These are phyloP conservation scores for Diaporthe eres DNA, from an alignment of 2,329 filamentous ascomycete species.

Conservation along the genomic window DNA sequence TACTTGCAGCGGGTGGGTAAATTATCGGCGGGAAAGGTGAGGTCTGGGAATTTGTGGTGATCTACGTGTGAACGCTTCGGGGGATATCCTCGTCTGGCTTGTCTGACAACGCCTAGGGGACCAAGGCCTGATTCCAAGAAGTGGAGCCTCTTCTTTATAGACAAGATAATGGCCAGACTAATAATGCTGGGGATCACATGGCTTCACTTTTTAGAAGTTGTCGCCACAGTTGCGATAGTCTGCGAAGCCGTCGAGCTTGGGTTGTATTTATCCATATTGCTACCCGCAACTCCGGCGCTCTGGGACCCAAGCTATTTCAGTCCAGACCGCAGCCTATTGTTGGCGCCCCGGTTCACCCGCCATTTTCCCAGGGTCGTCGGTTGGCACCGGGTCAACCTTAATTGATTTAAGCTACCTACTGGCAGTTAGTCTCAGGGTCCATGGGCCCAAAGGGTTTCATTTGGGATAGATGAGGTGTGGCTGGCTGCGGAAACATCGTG, in stretches of 20 bases:
- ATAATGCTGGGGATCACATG: not conserved
- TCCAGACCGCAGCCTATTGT: slow-evolving; percentile 34
- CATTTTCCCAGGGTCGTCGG: not conserved
- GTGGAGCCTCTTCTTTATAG: not conserved
- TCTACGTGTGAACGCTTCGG: not conserved
- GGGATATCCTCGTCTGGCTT: slow-evolving; percentile 20
- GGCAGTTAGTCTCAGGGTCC: slow-evolving; percentile 27
- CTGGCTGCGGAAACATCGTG: slow-evolving; percentile 25
- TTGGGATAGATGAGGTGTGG: slow-evolving; percentile 33
- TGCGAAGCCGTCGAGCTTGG: slow-evolving; percentile 25
- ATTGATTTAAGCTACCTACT: slow-evolving; percentile 35
- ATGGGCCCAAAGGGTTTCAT: slow-evolving; percentile 13
- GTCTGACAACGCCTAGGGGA: slow-evolving; percentile 16
- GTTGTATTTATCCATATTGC: slow-evolving; percentile 40
- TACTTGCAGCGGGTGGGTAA: not conserved
- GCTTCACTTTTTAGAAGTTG: slow-evolving; percentile 2
- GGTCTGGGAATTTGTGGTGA: not conserved
- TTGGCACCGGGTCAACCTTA: slow-evolving; percentile 32
- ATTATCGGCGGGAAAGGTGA: not conserved
- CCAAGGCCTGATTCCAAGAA: not conserved
- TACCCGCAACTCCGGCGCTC: slow-evolving; percentile 26
- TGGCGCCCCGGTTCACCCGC: slow-evolving; percentile 11
- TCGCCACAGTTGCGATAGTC: slow-evolving; percentile 17
- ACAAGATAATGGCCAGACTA: no score
- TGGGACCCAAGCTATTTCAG: slow-evolving; percentile 29